Percentiles rank a stretch among this genome's conserved stretches.
Evolutionary conservation across 2,329 filamentous ascomycete species (phyloP).

Genomic region (Epichloe scottii): DNA sequence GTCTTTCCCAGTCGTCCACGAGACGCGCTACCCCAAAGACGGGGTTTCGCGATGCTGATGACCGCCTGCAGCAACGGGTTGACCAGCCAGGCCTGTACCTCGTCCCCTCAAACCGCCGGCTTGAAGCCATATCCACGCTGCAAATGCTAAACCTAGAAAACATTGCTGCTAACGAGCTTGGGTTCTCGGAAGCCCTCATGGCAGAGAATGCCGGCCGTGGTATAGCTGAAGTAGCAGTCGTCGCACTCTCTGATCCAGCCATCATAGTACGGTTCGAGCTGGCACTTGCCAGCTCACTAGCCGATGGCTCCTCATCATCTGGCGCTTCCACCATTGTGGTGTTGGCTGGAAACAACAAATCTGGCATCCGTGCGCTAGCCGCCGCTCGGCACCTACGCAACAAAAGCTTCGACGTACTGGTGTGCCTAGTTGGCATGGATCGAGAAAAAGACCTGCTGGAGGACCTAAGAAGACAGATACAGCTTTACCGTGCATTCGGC

Average conservation of each 20-base stretch:
- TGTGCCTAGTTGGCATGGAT: conserved; percentile 77
- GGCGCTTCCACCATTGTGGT: conserved; percentile 46
- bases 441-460: conserved; percentile 71
- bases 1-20: conserved; percentile 19
- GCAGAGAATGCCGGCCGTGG: conserved; percentile 83
- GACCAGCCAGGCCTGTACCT: conserved; percentile 38
- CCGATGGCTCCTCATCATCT: conserved; percentile 12
- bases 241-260: conserved; percentile 50
- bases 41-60: conserved; percentile 20
- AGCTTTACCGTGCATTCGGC: conserved; percentile 73
- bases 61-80: conserved; percentile 22
- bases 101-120: conserved; percentile 40
- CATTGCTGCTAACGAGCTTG: conserved; percentile 75
- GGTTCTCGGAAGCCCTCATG: conserved; percentile 79
- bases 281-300: conserved; percentile 25
- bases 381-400: conserved; percentile 79
- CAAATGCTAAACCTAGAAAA: conserved; percentile 92
- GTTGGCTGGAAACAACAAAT: conserved; percentile 91
- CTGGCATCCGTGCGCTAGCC: conserved; percentile 70
- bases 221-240: conserved; percentile 72
- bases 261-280: conserved; percentile 39
- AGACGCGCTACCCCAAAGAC: conserved; percentile 18
- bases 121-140: conserved; percentile 55
- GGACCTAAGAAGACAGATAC: conserved; percentile 67
- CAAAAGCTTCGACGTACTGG: conserved; percentile 65